Conservation (phyloP, 148 eudicot species). For the Vaccinium darrowii region DNA sequence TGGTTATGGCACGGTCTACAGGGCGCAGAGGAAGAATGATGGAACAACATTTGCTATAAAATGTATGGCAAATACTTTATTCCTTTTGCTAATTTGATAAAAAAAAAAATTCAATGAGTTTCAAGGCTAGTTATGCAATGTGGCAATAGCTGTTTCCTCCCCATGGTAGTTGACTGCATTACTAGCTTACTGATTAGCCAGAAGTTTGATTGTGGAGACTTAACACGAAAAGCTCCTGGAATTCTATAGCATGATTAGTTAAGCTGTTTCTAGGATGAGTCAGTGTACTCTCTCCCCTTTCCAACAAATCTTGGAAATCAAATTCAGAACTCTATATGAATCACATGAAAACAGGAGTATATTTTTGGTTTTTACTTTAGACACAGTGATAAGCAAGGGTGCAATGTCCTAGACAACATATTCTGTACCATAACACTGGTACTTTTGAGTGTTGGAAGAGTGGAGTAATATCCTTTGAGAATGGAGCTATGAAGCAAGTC, state of each 20-base stretch:
- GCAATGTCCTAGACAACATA: neutral
- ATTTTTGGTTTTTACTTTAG: neutral
- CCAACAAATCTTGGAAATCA: neutral
- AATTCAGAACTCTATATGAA: neutral
- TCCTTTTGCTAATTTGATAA: neutral
- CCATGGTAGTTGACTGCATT: neutral
- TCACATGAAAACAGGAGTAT: neutral
- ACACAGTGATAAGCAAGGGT: neutral
- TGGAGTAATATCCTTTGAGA: neutral
- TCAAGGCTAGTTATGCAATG: neutral
- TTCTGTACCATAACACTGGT: neutral
- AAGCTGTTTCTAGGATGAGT: neutral
- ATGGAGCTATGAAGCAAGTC: neutral
- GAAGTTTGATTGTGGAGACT: neutral
- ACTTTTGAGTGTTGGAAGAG: neutral
- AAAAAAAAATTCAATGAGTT: neutral
- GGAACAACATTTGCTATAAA: conserved; percentile 82
- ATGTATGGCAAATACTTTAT: conserved; percentile 41
- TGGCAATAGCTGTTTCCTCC: neutral
- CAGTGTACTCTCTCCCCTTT: neutral
- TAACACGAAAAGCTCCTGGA: neutral
- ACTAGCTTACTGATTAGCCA: neutral
- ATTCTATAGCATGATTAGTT: neutral
- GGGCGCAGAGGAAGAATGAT: conserved; percentile 75
- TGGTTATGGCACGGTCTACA: conserved; percentile 97